Evolutionary conservation across 495 filamentous ascomycete genomes (phyloP).

Genomic region (Achaetomiella virescens): DNA sequence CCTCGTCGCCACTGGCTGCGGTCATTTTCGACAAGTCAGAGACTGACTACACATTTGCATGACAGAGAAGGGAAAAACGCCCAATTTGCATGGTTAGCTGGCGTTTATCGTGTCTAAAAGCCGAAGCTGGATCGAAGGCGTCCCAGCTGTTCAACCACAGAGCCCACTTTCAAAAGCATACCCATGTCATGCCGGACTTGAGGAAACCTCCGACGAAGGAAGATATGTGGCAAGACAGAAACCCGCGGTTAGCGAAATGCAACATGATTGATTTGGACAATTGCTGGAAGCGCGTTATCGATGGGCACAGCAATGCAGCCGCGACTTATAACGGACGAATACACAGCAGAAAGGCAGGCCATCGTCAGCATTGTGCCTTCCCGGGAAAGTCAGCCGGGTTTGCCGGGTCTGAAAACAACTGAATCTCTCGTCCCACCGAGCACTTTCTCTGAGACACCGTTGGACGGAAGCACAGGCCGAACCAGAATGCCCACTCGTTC

Average conservation of each 20-base stretch:
- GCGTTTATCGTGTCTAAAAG: no score
- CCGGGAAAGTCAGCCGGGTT: not conserved
- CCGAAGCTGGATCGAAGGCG: no score
- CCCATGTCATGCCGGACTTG: no score
- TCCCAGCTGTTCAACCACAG: no score
- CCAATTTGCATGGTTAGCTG: no score
- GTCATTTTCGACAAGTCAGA: no score
- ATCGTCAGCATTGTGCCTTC: not conserved
- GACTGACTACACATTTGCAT: no score
- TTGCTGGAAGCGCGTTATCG: not conserved
- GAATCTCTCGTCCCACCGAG: not conserved
- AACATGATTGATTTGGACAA: not conserved
- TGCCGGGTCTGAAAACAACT: not conserved
- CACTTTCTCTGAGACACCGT: not conserved
- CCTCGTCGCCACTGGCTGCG: no score
- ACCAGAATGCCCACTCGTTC: constrained; percentile 9
- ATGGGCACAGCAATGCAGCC: not conserved
- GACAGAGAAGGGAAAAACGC: no score
- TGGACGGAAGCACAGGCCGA: not conserved
- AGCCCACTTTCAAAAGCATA: no score
- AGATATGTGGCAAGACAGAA: not conserved
- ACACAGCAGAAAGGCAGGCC: not conserved
- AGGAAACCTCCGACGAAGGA: no score
- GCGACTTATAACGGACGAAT: not conserved
- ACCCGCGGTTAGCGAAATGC: no score